Conservation (phyloP, 2,329 filamentous ascomycete genomes). For the Stagonosporopsis tanaceti region DNA sequence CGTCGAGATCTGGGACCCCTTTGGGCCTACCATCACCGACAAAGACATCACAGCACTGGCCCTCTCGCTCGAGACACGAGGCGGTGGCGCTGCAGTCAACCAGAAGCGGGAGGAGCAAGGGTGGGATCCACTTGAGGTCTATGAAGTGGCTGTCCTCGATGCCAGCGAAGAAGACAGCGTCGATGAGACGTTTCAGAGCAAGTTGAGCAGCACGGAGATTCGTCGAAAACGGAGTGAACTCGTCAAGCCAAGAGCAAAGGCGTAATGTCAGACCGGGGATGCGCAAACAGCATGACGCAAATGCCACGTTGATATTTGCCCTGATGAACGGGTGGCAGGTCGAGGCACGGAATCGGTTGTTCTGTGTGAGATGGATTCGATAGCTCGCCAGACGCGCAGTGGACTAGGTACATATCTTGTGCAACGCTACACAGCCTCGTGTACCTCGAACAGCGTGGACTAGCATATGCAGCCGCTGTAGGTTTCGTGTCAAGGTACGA, state of each 20-base stretch:
- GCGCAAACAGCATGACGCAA: slow-evolving; percentile 3
- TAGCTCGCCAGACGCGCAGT: slow-evolving; percentile 25
- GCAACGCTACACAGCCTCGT: slow-evolving; percentile 32
- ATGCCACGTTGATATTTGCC: slow-evolving; percentile 18
- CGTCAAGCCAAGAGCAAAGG: slow-evolving; percentile 31
- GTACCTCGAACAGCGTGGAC: slow-evolving; percentile 32
- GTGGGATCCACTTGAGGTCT: slow-evolving; percentile 79
- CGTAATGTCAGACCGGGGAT: slow-evolving; percentile 19
- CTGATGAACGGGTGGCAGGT: slow-evolving; percentile 3
- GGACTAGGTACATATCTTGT: slow-evolving; percentile 33
- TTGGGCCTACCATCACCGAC: slow-evolving; percentile 88
- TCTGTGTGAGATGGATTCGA: slow-evolving; percentile 17
- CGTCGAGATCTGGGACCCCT: slow-evolving; percentile 86
- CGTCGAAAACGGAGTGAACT: slow-evolving; percentile 54
- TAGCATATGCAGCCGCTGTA: slow-evolving; percentile 31
- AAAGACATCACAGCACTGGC: slow-evolving; percentile 80
- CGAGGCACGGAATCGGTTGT: slow-evolving; percentile 5
- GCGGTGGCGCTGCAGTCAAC: slow-evolving; percentile 86
- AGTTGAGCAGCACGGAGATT: slow-evolving; percentile 93
- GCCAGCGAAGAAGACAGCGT: slow-evolving; percentile 62
- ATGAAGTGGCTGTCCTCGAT: slow-evolving; percentile 89
- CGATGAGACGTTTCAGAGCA: slow-evolving; percentile 73
- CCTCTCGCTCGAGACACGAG: slow-evolving; percentile 85
- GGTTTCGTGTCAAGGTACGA: slow-evolving; percentile 21
- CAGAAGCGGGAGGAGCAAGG: slow-evolving; percentile 77